These are phyloP conservation scores for Aeschynomene evenia DNA, from an alignment of 306 rosid genomes.

Conservation along the genomic window DNA sequence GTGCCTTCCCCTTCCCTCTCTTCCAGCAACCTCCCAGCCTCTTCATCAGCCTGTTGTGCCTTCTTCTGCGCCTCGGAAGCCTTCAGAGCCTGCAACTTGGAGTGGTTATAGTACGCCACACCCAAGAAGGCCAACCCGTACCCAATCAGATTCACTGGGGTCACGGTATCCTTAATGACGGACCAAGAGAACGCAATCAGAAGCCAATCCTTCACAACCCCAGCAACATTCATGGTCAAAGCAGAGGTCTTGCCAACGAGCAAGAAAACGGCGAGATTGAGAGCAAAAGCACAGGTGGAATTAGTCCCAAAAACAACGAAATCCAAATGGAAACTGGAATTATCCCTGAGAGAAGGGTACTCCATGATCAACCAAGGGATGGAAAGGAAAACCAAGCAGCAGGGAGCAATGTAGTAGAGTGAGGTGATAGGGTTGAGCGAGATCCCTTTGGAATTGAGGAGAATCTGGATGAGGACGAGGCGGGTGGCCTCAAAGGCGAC, in stretches of 20 bases:
- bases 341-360: conserved; percentile 72
- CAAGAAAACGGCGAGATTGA: conserved; percentile 86
- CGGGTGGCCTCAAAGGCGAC: conserved; percentile 92
- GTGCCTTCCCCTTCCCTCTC: conserved; percentile 60
- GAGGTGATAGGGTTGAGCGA: conserved; percentile 87
- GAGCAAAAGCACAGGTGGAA: conserved; percentile 77
- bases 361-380: conserved; percentile 84
- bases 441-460: conserved; percentile 79
- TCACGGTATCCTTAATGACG: conserved; percentile 88
- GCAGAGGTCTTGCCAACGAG: conserved; percentile 97
- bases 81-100: conserved; percentile 88
- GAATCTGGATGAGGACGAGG: conserved; percentile 79
- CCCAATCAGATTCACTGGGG: conserved; percentile 77
- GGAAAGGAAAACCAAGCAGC: conserved; percentile 72
- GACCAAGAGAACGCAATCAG: conserved; percentile 98
- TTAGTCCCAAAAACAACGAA: conserved; percentile 69
- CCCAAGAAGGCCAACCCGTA: conserved; percentile 86
- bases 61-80: conserved; percentile 90
- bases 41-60: conserved; percentile 75
- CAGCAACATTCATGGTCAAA: conserved; percentile 96
- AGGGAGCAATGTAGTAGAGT: conserved; percentile 93
- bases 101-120: conserved; percentile 85
- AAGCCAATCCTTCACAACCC: conserved; percentile 95
- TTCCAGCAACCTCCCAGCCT: conserved; percentile 88
- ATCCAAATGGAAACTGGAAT: conserved; percentile 74